Evolutionary conservation across 768 basidiomycete genomes (phyloP).

Genomic region (Lentinula raphanica): DNA sequence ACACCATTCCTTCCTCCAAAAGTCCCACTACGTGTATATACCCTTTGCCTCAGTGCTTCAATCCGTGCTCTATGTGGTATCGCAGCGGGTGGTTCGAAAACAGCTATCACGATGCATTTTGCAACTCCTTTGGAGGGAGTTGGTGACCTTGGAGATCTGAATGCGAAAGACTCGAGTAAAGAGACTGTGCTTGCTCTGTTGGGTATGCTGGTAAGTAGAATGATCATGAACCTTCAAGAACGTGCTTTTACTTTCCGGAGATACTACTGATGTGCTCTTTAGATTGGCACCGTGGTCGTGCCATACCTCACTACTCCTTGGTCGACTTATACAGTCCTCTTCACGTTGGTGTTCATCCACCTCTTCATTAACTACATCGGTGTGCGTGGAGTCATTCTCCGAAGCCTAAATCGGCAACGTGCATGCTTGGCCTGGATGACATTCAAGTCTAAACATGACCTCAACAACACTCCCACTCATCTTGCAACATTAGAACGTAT

Average conservation of each 20-base stretch:
- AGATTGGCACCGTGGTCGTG: constrained; percentile 60
- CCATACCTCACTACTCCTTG: constrained; percentile 44
- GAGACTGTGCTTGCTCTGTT: constrained; percentile 64
- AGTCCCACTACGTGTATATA: constrained; percentile 34
- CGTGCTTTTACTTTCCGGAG: neutral
- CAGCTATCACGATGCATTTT: constrained; percentile 64
- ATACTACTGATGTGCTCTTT: neutral
- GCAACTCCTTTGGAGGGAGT: constrained; percentile 43
- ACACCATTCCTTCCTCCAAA: constrained; percentile 31
- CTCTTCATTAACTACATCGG: constrained; percentile 55
- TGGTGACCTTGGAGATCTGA: constrained; percentile 67
- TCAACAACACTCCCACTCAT: constrained; percentile 27
- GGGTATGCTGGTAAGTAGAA: constrained; percentile 65
- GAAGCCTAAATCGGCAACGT: constrained; percentile 57
- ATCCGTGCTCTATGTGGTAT: constrained; percentile 56
- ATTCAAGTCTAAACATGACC: constrained; percentile 20
- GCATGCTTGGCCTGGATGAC: constrained; percentile 46
- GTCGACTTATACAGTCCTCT: constrained; percentile 46
- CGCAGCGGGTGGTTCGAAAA: constrained; percentile 66
- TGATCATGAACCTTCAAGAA: constrained; percentile 14
- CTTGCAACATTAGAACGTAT: constrained; percentile 41
- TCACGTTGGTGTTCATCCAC: constrained; percentile 48
- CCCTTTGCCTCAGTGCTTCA: constrained; percentile 55
- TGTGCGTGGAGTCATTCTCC: constrained; percentile 52
- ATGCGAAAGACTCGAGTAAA: constrained; percentile 68